Percentiles rank a stretch among this genome's conserved stretches.
Conservation (phyloP, 2,329 filamentous ascomycete genomes). For the Metarhizium anisopliae region DNA sequence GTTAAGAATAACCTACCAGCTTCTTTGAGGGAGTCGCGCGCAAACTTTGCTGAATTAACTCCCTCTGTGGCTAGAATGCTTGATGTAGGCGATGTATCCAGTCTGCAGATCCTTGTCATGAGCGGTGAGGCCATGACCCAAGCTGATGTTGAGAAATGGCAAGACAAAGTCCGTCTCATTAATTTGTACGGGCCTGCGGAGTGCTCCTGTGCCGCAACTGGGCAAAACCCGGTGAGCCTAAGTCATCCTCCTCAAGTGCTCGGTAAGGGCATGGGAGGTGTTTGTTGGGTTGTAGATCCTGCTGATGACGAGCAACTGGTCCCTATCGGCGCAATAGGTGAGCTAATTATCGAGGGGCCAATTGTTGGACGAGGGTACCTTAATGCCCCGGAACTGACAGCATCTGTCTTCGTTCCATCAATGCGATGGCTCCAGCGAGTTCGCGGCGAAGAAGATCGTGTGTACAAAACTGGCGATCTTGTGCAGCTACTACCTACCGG, state of each 20-base stretch:
- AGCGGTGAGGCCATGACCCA: not conserved
- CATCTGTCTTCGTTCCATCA: conserved; percentile 13
- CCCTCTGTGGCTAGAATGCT: not conserved
- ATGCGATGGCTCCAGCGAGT: not conserved
- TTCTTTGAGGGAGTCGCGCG: not conserved
- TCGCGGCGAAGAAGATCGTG: not conserved
- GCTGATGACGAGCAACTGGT: conserved; percentile 11
- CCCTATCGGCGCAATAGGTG: conserved; percentile 18
- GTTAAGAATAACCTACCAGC: not conserved
- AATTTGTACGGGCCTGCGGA: not conserved
- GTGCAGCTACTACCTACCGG: conserved; percentile 17
- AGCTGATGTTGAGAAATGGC: not conserved
- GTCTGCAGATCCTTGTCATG: not conserved
- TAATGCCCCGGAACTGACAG: conserved; percentile 23
- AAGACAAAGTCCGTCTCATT: not conserved
- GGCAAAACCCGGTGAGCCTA: conserved; percentile 14
- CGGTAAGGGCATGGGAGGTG: conserved; percentile 6
- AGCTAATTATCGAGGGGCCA: conserved; percentile 31
- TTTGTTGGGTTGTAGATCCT: conserved; percentile 15
- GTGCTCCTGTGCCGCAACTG: conserved; percentile 31
- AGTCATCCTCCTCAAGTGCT: conserved; percentile 23
- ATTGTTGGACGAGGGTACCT: conserved; percentile 40
- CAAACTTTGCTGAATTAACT: not conserved
- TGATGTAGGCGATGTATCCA: not conserved
- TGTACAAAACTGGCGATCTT: not conserved